Base-by-base conservation (phyloP, 2,329 filamentous ascomycete genomes). In the Fusarium napiforme region DNA sequence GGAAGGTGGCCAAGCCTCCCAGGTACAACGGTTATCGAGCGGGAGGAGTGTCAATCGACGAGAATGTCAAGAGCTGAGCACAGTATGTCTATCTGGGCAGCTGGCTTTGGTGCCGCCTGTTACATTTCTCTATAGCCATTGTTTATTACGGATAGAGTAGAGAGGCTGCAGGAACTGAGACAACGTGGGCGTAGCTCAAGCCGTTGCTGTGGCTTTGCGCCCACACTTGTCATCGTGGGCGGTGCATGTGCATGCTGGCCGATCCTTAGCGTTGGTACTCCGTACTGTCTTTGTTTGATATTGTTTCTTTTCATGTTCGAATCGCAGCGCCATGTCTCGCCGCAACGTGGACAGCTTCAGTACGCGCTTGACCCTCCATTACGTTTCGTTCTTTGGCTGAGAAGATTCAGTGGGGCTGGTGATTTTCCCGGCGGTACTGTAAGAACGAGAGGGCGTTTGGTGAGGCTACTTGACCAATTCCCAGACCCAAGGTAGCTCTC, bases 1-100 rank as follows among this genome's bases (percentile, higher is more conserved):
- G 75, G 75, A 77, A 77, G 75, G 72, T 78, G 75, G 63, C 70
- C 60, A 76, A 75, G 50, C 50, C 50, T 55, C 50, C 50, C 34
- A 55, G 67, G 36, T 69, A 69, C 40, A 58, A 50, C 47, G 45
- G 50, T 50, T 58, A 69, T 53, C 65, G 50, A 43, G 58, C 58
- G 57, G 61, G 46, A 69, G 52, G 45, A 69, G 36, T 40, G 50
- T 69, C 60, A 53, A 58, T 66, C 69, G 64, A 76, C 59, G 52
- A 68, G 65, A 59, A 43, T 55, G 61, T 72, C 50, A 61, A 65
- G 64, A 68, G 73, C 71, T 72, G 72, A 74, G 57, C 68, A 57
- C 58, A 43, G 67, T 60, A 37, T 26, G 34, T 28, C 46, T 64
- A 36, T 28, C 53, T 57, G 52, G 62, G 42, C 63, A 40, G 26